Evolutionary conservation across 345 rosid genomes (phyloP).

Genomic region (Rubroshorea leprosula): DNA sequence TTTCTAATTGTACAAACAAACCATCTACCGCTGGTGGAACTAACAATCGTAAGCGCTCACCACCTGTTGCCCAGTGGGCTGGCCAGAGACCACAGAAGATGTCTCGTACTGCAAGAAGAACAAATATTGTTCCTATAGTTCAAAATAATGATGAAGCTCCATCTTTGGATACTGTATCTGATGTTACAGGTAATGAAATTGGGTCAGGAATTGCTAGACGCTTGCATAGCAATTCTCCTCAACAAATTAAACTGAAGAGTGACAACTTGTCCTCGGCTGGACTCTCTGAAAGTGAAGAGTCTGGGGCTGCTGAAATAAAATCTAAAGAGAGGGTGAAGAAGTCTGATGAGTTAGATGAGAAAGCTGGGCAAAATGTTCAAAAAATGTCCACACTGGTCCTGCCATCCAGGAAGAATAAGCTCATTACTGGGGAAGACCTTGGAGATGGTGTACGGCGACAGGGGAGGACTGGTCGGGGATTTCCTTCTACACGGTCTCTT

Average conservation of each 20-base stretch:
- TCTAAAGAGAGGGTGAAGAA: constrained; percentile 63
- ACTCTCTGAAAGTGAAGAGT: constrained; percentile 92
- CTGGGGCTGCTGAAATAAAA: constrained; percentile 70
- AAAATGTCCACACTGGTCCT: constrained; percentile 49
- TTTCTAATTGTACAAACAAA: constrained; percentile 73
- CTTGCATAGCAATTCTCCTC: constrained; percentile 64
- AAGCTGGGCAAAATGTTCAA: constrained; percentile 54
- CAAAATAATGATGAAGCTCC: constrained; percentile 63
- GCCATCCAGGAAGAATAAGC: constrained; percentile 75
- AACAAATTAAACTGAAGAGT: constrained; percentile 60
- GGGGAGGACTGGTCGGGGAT: constrained; percentile 78
- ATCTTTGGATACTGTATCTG: constrained; percentile 54
- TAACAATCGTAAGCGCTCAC: constrained; percentile 80
- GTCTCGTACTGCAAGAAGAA: constrained; percentile 82
- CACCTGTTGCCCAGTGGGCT: constrained; percentile 82
- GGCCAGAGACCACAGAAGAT: constrained; percentile 84
- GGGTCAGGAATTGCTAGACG: constrained; percentile 64
- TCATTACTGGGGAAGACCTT: constrained; percentile 51
- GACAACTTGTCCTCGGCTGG: constrained; percentile 65
- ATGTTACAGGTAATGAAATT: constrained; percentile 56
- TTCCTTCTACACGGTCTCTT: constrained; percentile 54
- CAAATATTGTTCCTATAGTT: constrained; percentile 65
- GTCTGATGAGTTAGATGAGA: constrained; percentile 74
- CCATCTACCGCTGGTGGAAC: constrained; percentile 56
- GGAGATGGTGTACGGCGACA: constrained; percentile 80